Base-by-base conservation (phyloP, 2,329 filamentous ascomycete species). In the Penicillium fuscoglaucum region DNA sequence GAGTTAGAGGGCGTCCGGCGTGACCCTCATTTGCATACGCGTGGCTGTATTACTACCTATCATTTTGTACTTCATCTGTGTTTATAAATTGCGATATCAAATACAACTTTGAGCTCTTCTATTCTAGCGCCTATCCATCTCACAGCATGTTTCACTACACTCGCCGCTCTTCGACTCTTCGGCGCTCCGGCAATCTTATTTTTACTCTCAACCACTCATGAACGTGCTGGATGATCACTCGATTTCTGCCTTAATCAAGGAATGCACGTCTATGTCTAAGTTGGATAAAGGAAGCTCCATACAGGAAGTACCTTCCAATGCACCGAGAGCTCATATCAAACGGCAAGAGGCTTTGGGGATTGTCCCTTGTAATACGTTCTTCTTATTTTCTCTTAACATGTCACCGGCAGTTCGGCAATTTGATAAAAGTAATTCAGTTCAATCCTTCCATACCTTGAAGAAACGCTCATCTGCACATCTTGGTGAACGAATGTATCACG, bases 31-130 rank as follows among this genome's bases (percentile, higher is more conserved):
- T 43, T 57, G 55, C 55, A 57, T 53, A 47, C 43, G 9, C 43
- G 35, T 57, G 49, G 55, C 55, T 57, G 55, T 57, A 57, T 48
- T 57, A 57, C 55, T 57, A 57, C 45, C 43, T 57, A 53, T 53
- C 55, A 47, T 57, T 53, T 40, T 57, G 55, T 54, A 57, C 50
- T 53, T 57, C 41, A 48, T 53, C 41, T 57, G 28, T 57, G 49
- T 57, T 57, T 47, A 57, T 57, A 57, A 53, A 40, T 28, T 53
- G 55, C 55, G 49, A 57, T 43, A 57, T 51, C 41, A 53, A 57
- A 57, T 57, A 57, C 49, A 57, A 44, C 41, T 53, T 48, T 40
- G 35, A 57, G 41, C 55, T 29, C 21, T 45, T 51, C 13, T 28
- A 26, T 55, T 35, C 5, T 37, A 19, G 17, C 28, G 8, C 10